phyloP scores from a whole-genome alignment of 768 basidiomycete species.

The Russula vinacea region DNA sequence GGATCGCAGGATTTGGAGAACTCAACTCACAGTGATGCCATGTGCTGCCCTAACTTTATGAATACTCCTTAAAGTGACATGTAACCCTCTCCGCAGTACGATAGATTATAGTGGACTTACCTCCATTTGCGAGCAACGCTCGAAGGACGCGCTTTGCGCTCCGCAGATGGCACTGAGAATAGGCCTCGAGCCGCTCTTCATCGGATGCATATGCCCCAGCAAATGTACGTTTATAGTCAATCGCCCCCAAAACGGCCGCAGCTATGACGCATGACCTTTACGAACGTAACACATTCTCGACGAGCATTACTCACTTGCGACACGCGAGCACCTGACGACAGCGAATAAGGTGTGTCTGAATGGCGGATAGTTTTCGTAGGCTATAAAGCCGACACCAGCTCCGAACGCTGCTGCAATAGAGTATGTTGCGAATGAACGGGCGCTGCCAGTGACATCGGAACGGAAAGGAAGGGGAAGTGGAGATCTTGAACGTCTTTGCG shows the following conservation, averaged over 20 bases:
- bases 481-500: slow-evolving; percentile 1
- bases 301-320: slow-evolving; percentile 54
- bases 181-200: slow-evolving; percentile 50
- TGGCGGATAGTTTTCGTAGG: slow-evolving; percentile 68
- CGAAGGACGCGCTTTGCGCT: slow-evolving; percentile 76
- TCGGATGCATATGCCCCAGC: slow-evolving; percentile 49
- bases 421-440: slow-evolving; percentile 20
- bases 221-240: slow-evolving; percentile 74
- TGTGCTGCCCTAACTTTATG: slow-evolving; percentile 88
- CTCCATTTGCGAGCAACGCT: slow-evolving; percentile 87
- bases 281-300: neutral
- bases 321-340: slow-evolving; percentile 69
- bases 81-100: slow-evolving; percentile 6
- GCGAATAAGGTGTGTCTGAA: slow-evolving; percentile 76
- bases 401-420: slow-evolving; percentile 34
- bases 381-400: slow-evolving; percentile 39
- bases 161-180: slow-evolving; percentile 77
- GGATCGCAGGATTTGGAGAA: slow-evolving; percentile 19
- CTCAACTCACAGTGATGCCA: slow-evolving; percentile 60
- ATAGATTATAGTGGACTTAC: slow-evolving; percentile 40
- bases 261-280: slow-evolving; percentile 38
- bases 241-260: slow-evolving; percentile 58
- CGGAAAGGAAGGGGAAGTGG: neutral
- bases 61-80: slow-evolving; percentile 56
- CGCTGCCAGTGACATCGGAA: neutral